Evolutionary conservation across 352 stramenopile species (phyloP).

Genomic region (Globisporangium rhizosaccharum): DNA sequence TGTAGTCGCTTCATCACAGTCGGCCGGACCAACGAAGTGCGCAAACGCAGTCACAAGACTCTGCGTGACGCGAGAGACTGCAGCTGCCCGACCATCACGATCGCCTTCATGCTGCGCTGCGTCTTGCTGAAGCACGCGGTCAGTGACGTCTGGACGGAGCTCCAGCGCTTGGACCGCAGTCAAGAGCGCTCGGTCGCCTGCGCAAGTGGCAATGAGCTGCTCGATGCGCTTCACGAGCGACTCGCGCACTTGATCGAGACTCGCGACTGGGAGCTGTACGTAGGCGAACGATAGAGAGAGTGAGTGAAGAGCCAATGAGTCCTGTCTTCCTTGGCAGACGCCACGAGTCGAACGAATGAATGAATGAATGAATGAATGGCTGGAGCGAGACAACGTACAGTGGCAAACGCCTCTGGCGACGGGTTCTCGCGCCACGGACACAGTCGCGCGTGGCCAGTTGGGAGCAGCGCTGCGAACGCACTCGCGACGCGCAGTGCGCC

Average conservation of each 20-base stretch:
- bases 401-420: conserved; percentile 47
- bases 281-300: conserved; percentile 11
- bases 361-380: not conserved
- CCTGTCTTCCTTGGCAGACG: not conserved
- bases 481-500: conserved; percentile 31
- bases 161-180: not conserved
- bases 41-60: conserved; percentile 6
- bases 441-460: conserved; percentile 30
- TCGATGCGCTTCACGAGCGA: conserved; percentile 10
- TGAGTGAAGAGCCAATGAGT: not conserved
- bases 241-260: conserved; percentile 12
- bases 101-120: not conserved
- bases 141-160: not conserved
- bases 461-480: conserved; percentile 35
- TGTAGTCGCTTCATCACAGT: not conserved
- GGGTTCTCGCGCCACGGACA: conserved; percentile 62
- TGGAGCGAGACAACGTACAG: conserved; percentile 18
- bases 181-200: not conserved
- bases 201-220: conserved; percentile 3
- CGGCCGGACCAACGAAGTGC: not conserved
- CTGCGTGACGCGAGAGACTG: not conserved
- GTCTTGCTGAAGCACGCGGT: not conserved
- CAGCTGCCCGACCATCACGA: not conserved
- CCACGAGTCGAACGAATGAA: too few species aligned
- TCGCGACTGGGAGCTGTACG: conserved; percentile 22